Base-by-base conservation (phyloP, 768 basidiomycete genomes). In the Porphyrellus cyaneotinctus region DNA sequence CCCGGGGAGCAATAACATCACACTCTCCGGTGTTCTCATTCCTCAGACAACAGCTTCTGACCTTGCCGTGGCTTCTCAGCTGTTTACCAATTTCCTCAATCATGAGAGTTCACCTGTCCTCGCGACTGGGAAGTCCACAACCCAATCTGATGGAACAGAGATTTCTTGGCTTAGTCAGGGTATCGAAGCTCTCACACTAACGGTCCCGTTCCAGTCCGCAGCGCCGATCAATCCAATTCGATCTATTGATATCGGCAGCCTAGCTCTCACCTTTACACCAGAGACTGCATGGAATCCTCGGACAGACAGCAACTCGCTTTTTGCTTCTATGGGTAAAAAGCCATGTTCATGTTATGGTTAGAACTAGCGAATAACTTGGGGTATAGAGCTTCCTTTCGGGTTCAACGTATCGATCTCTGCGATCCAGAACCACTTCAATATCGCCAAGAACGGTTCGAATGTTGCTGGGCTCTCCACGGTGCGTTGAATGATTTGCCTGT, bases 11-110 rank as follows among this genome's bases (percentile, higher is more conserved):
- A 88, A 87, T 62, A 72, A 74, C 37, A 80, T 88, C 54, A 78
- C 78, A 3, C 75, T 89, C 48, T 68, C 61, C 13, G 87, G 87
- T 13, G 70, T 73, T 22, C 73, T 89, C 36, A 59, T 82, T 37
- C 78, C 74, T 6, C 84, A 88, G 51, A 75, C 74, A 13, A 70
- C 69, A 22, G 53, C 75, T 11, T 62, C 68, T 7, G 69, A 77
- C 41, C 75, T 88, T 36, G 71, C 67, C 4, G 59, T 63, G n/a
- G 70, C 87, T 43, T 84, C 84, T 8, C 64, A 78, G 48, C 71
- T 89, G 37, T 89, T 89, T 67, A 86, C 84, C 15, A 78, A 80
- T 43, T 88, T 87, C 62, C 71, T 90, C 57, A 88, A 90, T 59
- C 77, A 83, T 22, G 78, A 80, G 22, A 65, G 59, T 17, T 81